Evolutionary conservation across 2,329 filamentous ascomycete genomes (phyloP).

Genomic region (Leptographium lundbergii): DNA sequence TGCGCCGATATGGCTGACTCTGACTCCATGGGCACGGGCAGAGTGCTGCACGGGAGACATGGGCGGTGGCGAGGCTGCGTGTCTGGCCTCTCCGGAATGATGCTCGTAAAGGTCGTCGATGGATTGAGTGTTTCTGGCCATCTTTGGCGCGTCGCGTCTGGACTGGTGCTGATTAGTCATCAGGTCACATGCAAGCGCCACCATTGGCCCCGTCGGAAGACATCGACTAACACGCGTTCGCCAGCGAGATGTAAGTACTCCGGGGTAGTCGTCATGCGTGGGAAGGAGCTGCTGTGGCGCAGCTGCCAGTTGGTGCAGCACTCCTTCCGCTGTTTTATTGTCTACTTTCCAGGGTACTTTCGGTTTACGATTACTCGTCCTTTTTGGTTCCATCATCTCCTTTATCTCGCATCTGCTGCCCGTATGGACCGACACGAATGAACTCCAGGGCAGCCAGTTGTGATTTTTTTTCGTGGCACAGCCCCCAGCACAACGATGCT

Average conservation of each 20-base stretch:
- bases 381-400: background rate
- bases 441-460: background rate
- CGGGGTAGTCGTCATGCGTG: no score
- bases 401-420: background rate
- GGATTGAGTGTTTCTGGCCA: background rate
- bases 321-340: background rate
- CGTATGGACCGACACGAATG: background rate
- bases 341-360: no score
- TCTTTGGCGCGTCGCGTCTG: background rate
- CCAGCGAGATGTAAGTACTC: no score
- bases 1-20: slow-evolving; percentile 33
- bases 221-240: no score
- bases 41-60: slow-evolving; percentile 4
- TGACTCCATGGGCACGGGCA: slow-evolving; percentile 14
- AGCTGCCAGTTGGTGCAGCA: background rate
- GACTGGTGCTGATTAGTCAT: background rate
- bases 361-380: no score
- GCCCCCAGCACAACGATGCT: background rate
- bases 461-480: background rate
- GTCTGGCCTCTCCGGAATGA: no score
- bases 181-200: background rate
- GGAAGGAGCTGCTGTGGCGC: no score
- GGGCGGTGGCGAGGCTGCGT: background rate
- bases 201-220: background rate
- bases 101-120: background rate